These are phyloP conservation scores for Geosmithia flava DNA, from an alignment of 2,329 filamentous ascomycete genomes.

Conservation along the genomic window DNA sequence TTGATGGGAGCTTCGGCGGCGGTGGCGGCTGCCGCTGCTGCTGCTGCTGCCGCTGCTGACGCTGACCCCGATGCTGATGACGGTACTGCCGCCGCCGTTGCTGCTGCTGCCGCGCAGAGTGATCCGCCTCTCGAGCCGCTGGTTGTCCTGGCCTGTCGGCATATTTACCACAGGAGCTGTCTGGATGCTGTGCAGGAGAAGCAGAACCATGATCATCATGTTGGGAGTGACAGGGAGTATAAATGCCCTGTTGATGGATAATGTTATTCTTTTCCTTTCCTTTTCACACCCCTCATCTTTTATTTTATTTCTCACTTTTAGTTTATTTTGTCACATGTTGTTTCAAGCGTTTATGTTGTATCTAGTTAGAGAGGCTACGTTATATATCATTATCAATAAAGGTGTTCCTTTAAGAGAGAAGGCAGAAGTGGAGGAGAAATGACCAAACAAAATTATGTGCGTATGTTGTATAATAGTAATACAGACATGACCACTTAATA, in stretches of 20 bases:
- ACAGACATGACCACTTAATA: no score
- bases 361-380: neutral
- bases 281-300: neutral
- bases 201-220: conserved; percentile 30
- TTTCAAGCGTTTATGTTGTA: neutral
- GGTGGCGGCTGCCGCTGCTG: conserved; percentile 14
- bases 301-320: neutral
- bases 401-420: neutral
- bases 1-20: conserved; percentile 13
- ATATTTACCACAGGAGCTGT: conserved; percentile 58
- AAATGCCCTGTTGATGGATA: conserved; percentile 46
- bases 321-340: neutral
- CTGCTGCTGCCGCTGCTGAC: neutral
- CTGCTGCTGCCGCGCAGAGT: conserved; percentile 11
- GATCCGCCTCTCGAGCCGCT: conserved; percentile 48
- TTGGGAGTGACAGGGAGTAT: conserved; percentile 33
- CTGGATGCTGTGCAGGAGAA: conserved; percentile 52
- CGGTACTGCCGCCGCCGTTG: conserved; percentile 15
- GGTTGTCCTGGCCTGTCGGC: conserved; percentile 57
- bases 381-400: no score
- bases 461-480: no score
- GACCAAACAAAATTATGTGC: no score
- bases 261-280: conserved; percentile 1
- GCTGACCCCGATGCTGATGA: neutral
- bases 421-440: no score